Base-by-base conservation (phyloP, 352 stramenopile genomes). In the Phytophthora ohioensis region DNA sequence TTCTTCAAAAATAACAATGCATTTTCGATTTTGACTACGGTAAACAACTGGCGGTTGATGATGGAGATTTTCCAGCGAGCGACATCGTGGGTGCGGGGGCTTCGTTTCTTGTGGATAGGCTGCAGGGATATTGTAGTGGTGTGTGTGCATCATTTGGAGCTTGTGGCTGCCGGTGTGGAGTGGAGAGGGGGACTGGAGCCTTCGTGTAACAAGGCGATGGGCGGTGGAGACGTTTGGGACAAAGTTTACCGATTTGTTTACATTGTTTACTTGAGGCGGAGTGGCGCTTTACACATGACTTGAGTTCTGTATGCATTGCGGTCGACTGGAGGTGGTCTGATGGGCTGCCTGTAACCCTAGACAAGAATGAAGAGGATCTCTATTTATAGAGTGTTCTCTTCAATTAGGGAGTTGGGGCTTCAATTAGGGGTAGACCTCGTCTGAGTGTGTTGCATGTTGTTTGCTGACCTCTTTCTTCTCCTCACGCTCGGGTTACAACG, bases 401-500 rank as follows among this genome's bases (percentile, higher is more conserved):
- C 27, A 42, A 71, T 27, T 27, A 27, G 21, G 21, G 21, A 43
- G 27, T 45, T 57, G 32, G 47, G n/a, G 35, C 43, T 30, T 15
- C 35, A 56, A 48, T 36, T 27, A 39, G 54, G 62, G 64, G 54
- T 17, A 52, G 12, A 65, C 47, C 38, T 60, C 58, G 49, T 56
- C 39, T 52, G 55, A 62, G 71, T 61, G 70, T 78, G 76, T 81
- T 83, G 56, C 15, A 45, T 75, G 79, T 82, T 91, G 59, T 89
- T 92, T 92, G 64, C 69, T 88, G 73, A 86, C 82, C 82, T 76
- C 84, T 92, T 92, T 90, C 79, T 77, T 90, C 83, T 89, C 81
- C 81, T 87, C 64, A 81, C 62, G 45, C 61, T 72, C 35, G 71
- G 61, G 15, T 21, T 27, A 27, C 21, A 27, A 27, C 21, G 21